Evolutionary conservation across 202 grass and related monocot species (phyloP).

Genomic region (Setaria viridis): DNA sequence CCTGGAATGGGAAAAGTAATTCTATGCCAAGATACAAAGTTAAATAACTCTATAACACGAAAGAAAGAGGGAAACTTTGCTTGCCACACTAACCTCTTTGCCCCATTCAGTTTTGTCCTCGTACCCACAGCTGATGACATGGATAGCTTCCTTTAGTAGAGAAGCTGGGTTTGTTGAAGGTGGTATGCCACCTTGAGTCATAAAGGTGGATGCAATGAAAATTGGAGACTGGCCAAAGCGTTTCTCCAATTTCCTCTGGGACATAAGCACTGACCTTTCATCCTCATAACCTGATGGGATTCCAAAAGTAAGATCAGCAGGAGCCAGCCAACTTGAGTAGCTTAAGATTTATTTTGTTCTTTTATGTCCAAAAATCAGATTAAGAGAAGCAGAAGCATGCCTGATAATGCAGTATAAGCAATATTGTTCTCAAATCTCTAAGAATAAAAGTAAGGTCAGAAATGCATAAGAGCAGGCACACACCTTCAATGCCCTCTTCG

Average conservation of each 20-base stretch:
- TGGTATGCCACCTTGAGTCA: slow-evolving; percentile 96
- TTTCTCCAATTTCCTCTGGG: slow-evolving; percentile 94
- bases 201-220: slow-evolving; percentile 92
- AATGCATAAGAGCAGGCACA: slow-evolving; percentile 15
- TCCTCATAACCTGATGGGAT: slow-evolving; percentile 82
- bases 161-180: slow-evolving; percentile 96
- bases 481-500: slow-evolving; percentile 98
- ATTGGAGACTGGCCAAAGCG: slow-evolving; percentile 99
- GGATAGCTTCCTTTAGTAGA: slow-evolving; percentile 98
- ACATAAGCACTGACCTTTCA: slow-evolving; percentile 96
- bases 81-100: slow-evolving; percentile 82
- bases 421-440: slow-evolving; percentile 2
- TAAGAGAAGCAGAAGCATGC: slow-evolving; percentile 29
- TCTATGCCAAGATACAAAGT: neutral
- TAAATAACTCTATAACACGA: neutral
- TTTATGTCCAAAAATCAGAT: slow-evolving; percentile 15
- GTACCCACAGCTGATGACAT: slow-evolving; percentile 99
- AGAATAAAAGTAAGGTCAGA: slow-evolving; percentile 13
- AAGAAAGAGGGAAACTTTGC: slow-evolving; percentile 15
- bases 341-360: slow-evolving; percentile 19
- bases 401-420: slow-evolving; percentile 11
- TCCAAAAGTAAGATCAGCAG: slow-evolving; percentile 39
- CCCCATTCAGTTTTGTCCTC: slow-evolving; percentile 99
- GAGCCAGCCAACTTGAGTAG: slow-evolving; percentile 24
- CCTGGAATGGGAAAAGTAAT: neutral